phyloP scores from a whole-genome alignment of 345 rosid species.

The Citrus australasica region DNA sequence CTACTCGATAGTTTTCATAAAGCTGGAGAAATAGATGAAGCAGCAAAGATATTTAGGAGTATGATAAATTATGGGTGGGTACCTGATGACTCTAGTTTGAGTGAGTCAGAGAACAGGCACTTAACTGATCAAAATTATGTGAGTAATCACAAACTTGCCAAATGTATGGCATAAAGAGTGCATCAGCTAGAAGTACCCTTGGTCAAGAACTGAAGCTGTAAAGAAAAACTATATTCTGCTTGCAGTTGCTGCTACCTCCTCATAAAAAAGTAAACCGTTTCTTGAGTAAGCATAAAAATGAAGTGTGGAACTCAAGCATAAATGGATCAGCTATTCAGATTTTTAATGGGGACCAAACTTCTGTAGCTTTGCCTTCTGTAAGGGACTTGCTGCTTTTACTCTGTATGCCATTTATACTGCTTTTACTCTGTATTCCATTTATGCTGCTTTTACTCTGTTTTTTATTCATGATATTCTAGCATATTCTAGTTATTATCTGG shows the following conservation, averaged over 20 bases:
- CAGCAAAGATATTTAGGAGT: neutral
- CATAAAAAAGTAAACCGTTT: neutral
- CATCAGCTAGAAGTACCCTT: neutral
- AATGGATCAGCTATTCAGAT: neutral
- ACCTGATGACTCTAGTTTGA: neutral
- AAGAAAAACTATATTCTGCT: neutral
- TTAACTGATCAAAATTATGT: neutral
- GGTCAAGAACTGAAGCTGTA: neutral
- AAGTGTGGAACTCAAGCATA: neutral
- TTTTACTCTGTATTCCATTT: neutral
- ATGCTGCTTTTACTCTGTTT: neutral
- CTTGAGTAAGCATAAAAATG: neutral
- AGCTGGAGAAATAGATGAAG: constrained; percentile 8
- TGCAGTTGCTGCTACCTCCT: neutral
- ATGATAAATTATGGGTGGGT: constrained; percentile 7
- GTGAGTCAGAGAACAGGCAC: neutral
- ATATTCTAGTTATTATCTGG: neutral
- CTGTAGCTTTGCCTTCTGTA: neutral
- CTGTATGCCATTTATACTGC: neutral
- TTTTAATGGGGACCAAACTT: no score
- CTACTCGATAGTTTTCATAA: neutral
- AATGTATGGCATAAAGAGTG: neutral
- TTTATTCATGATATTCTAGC: neutral
- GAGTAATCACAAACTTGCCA: neutral
- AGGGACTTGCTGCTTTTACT: neutral